Base-by-base conservation (phyloP, 2,329 filamentous ascomycete genomes). In the Aspergillus sergii region DNA sequence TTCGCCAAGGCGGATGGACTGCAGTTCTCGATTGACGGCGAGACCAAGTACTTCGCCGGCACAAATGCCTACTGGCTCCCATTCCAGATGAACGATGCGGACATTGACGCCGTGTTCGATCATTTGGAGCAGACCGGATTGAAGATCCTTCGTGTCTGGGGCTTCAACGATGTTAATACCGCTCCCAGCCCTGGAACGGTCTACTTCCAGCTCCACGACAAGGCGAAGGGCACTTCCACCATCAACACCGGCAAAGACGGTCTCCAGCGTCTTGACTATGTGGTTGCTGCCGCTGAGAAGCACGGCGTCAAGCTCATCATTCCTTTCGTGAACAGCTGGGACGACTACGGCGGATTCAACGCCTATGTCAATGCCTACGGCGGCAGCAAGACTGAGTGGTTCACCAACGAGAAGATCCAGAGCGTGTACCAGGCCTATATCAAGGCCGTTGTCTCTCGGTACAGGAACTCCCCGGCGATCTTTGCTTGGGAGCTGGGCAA, bases 11-110 rank as follows among this genome's bases (percentile, higher is more conserved):
- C 28, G 16, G 48, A 51, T 32, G 48, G 48, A 32, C 0, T 34
- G 28, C 26, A 65, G 30, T 67, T 67, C 61, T 57, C 65, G 30
- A 43, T 67, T 10, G 63, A 67, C 16, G 65, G 65, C 36, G 51
- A 60, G 32, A 64, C 61, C 32, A 65, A 65, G 36, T 67, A 67
- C 43, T 67, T 58, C n/a, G 60, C 65, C 0, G 65, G 65, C 7
- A 65, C 60, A 54, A 67, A 67, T 43, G 57, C 65, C 7, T 67
- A 67, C 16, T 67, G 61, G 30, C 63, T 67, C 14, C 65, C 65
- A 1, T 67, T 67, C 43, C 48, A 12, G 0, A 51, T n/a, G 48
- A 60, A 60, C 46, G 23, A 67, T 53, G 65, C 30, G 51, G 59
- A n/a, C 30, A 11, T 50, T 28, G 8, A 9, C 1, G 9, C 28